phyloP scores from a whole-genome alignment of 2,329 filamentous ascomycete species.

The Fusarium temperatum region DNA sequence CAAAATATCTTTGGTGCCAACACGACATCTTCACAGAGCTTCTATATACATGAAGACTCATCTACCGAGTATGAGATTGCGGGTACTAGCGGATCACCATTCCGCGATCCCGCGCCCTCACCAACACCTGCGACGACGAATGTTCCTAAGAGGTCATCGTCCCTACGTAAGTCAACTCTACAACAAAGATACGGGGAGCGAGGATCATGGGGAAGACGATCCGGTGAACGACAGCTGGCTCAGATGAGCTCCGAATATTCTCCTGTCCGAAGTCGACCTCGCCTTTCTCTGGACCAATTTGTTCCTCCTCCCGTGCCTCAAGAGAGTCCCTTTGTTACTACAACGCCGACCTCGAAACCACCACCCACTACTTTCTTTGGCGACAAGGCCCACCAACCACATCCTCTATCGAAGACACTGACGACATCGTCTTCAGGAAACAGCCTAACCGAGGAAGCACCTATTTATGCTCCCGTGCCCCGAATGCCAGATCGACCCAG shows the following conservation, averaged over 20 bases:
- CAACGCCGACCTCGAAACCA: conserved; percentile 64
- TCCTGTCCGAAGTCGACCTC: conserved; percentile 70
- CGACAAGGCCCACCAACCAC: conserved; percentile 66
- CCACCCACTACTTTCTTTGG: conserved; percentile 43
- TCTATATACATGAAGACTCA: conserved; percentile 63
- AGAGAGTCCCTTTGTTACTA: conserved; percentile 71
- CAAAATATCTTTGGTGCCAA: conserved; percentile 81
- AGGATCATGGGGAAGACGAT: conserved; percentile 68
- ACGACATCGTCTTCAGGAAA: conserved; percentile 88
- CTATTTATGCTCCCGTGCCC: conserved; percentile 43
- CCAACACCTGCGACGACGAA: conserved; percentile 58
- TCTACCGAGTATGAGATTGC: conserved; percentile 63
- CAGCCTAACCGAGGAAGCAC: conserved; percentile 76
- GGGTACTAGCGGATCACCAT: conserved; percentile 43
- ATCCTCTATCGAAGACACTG: conserved; percentile 86
- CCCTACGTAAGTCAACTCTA: conserved; percentile 84
- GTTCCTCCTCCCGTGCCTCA: conserved; percentile 68
- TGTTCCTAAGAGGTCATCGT: conserved; percentile 75
- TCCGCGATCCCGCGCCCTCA: conserved; percentile 54
- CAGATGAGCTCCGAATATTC: conserved; percentile 63
- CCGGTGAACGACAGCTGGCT: conserved; percentile 64
- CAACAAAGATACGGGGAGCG: conserved; percentile 82
- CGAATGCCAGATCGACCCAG: conserved; percentile 41
- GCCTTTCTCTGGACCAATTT: conserved; percentile 83
- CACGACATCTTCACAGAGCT: conserved; percentile 53